Evolutionary conservation across 2,329 filamentous ascomycete species (phyloP).

Genomic region (Exophiala xenobiotica): DNA sequence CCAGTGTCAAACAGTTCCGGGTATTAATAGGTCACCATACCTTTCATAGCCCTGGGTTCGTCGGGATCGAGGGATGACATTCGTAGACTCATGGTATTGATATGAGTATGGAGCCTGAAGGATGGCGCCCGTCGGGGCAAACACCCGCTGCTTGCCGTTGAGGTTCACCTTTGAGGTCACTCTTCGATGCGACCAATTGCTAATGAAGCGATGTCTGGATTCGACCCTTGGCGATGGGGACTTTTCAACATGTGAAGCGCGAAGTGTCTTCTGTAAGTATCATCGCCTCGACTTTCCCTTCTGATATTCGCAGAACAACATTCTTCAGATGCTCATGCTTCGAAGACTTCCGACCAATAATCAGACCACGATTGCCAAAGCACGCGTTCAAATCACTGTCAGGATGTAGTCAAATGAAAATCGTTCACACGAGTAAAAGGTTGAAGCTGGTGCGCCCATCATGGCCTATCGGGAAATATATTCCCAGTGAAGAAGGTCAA

Average conservation of each 20-base stretch:
- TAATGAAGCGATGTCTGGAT: neutral
- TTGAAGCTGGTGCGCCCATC: too few species aligned
- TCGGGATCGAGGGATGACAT: conserved; percentile 1
- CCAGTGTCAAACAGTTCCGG: neutral
- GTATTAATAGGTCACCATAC: neutral
- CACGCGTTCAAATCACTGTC: neutral
- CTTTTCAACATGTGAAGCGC: neutral
- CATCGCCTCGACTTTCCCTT: neutral
- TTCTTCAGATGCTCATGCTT: neutral
- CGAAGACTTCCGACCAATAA: neutral
- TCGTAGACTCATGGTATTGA: neutral
- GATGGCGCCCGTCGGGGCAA: neutral
- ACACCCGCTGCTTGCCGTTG: neutral
- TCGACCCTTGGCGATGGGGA: neutral
- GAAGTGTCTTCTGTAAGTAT: neutral
- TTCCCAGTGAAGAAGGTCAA: neutral
- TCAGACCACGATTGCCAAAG: neutral
- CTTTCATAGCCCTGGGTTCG: neutral
- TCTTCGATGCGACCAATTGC: neutral
- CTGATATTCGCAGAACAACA: neutral
- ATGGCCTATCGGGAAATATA: neutral
- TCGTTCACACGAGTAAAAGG: neutral
- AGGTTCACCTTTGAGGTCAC: neutral
- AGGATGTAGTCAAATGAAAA: neutral
- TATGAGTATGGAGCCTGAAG: neutral